Conservation (phyloP, 2,329 filamentous ascomycete species). For the Pseudogymnoascus sp. region DNA sequence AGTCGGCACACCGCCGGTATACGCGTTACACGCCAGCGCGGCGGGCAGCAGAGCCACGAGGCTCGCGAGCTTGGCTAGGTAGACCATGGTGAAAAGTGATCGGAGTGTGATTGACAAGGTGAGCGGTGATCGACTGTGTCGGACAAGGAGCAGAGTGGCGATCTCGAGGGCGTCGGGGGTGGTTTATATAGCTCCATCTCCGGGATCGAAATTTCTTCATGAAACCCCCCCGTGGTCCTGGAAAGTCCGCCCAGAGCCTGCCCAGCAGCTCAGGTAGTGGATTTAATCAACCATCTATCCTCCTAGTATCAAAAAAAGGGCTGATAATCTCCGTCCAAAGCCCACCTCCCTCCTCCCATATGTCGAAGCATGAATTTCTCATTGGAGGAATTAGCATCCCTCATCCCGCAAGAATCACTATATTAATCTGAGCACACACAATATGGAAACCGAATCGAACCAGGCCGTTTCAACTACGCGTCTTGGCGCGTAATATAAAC, state of each 20-base stretch:
- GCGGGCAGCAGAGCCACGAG: constrained; percentile 24
- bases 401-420: neutral
- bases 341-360: neutral
- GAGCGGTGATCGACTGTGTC: neutral
- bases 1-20: constrained; percentile 27
- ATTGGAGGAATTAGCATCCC: neutral
- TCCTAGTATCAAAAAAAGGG: neutral
- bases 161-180: neutral
- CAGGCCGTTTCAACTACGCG: neutral
- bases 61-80: constrained; percentile 1
- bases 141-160: neutral
- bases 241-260: neutral
- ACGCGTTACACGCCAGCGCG: constrained; percentile 27
- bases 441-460: neutral
- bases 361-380: neutral
- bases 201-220: neutral
- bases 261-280: neutral
- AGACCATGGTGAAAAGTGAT: neutral
- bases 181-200: neutral
- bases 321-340: neutral
- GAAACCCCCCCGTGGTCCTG: neutral
- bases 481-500: neutral
- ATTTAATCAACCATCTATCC: neutral
- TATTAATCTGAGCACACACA: neutral
- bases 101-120: neutral